Evolutionary conservation across 2,329 filamentous ascomycete genomes (phyloP), one percentile per base, ranked within the genome.

Genomic region (Blastomyces parvus): DNA sequence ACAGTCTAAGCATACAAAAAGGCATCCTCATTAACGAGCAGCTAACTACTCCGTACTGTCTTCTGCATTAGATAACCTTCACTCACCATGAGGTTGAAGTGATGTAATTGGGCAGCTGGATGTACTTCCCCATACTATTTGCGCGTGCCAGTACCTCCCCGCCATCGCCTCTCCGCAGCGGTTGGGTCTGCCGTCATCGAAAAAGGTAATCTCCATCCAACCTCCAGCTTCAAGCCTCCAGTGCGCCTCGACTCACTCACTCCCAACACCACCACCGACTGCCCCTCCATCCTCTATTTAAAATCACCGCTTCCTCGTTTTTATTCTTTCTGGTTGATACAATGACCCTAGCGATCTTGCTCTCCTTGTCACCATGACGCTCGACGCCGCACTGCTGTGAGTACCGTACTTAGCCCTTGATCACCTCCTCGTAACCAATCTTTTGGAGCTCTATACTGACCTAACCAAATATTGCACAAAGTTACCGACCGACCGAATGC

Each of bases 401-500:
- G 74, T 73, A 62, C 30, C 17, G 3, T n/a, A 33, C 2, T 55
- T 36, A n/a, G 6, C 30, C 17, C 3, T 53, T 14, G 19, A 33
- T 33, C 33, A 6, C 40, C 52, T 55, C 53, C 44, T 33, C 33
- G 5, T 33, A 5, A 33, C 33, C 7, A 33, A 62, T 58, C n/a
- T 56, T n/a, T 8, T 6, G 22, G 56, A 63, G 63, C 62, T 53
- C 53, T 44, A 40, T 58, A 58, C 61, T 55, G 52, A 55, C 33
- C 61, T 67, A 62, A 62, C 65, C 68, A 62, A 27, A 69, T 56
- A 13, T 61, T 57, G 30, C 38, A 48, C 38, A 48, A 70, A 90
- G 87, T 72, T 82, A 83, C 74, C 83, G 84, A 76, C 83, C 85
- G 64, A 89, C 87, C 66, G 85, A 89, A 67, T 78, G 80, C 70